These are phyloP conservation scores for Candida sanyiensis DNA, from an alignment of 805 yeast genomes.

Conservation along the genomic window DNA sequence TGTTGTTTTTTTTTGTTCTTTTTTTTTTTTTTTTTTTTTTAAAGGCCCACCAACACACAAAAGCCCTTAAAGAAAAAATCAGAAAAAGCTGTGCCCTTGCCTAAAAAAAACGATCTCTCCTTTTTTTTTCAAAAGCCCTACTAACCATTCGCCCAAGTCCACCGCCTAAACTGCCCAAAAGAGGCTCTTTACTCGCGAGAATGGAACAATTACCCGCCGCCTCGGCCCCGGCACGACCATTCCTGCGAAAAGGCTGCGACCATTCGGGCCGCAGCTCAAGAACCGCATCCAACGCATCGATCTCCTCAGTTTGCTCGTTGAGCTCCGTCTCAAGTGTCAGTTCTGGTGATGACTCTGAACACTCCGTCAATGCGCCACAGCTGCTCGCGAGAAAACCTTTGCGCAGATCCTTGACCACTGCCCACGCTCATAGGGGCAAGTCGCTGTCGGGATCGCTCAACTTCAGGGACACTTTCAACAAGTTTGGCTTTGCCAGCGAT, in stretches of 20 bases:
- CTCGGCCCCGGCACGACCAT: slow-evolving; percentile 12
- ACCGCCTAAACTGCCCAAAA: slow-evolving; percentile 3
- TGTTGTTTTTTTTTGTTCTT: too few relatives aligned
- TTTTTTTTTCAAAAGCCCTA: not conserved
- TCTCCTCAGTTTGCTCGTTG: slow-evolving; percentile 19
- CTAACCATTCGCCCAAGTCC: not conserved
- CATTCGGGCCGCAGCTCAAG: slow-evolving; percentile 13
- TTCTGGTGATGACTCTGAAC: too few relatives aligned
- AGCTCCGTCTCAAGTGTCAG: slow-evolving; percentile 23
- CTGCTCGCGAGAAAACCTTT: slow-evolving; percentile 14
- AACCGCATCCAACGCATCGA: slow-evolving; percentile 22
- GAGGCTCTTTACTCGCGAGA: slow-evolving; percentile 4
- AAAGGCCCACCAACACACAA: not conserved
- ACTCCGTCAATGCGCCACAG: too few relatives aligned
- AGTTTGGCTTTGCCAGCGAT: slow-evolving; percentile 8
- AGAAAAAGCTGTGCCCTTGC: too few relatives aligned
- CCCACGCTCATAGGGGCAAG: slow-evolving; percentile 7
- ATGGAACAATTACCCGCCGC: slow-evolving; percentile 1
- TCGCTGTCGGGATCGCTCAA: slow-evolving; percentile 13
- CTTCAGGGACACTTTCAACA: slow-evolving; percentile 13
- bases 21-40: too few relatives aligned
- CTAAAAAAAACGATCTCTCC: not conserved
- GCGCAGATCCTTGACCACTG: slow-evolving; percentile 21
- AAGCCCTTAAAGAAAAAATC: not conserved
- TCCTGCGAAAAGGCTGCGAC: slow-evolving; percentile 5